These are phyloP conservation scores for Ustilago loliicola DNA, from an alignment of 1,284 basidiomycete genomes.

Conservation along the genomic window DNA sequence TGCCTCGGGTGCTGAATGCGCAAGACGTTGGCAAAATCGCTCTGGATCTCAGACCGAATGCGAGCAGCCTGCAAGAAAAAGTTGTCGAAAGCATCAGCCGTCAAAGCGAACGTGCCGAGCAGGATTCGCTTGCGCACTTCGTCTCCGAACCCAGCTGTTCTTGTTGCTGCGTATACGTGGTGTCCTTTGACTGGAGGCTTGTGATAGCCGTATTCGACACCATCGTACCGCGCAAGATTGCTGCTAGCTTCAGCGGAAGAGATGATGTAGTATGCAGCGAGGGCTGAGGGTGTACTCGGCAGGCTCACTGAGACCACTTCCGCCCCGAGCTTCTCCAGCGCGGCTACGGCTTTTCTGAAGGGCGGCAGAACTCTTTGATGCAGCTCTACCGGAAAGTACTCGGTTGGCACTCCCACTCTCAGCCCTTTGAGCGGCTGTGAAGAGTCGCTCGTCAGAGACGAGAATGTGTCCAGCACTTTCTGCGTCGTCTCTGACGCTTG, in stretches of 20 bases:
- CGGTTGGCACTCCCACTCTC: constrained; percentile 79
- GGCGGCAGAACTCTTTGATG: constrained; percentile 74
- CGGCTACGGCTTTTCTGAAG: constrained; percentile 74
- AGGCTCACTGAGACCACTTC: constrained; percentile 81
- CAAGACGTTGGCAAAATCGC: constrained; percentile 83
- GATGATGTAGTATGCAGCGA: constrained; percentile 95
- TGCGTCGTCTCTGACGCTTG: constrained; percentile 16
- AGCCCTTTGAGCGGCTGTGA: constrained; percentile 72
- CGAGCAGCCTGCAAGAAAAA: constrained; percentile 93
- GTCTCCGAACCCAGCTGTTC: constrained; percentile 79
- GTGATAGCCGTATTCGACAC: constrained; percentile 76
- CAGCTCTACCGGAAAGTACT: constrained; percentile 85
- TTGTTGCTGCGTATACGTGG: constrained; percentile 62
- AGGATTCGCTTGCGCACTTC: constrained; percentile 90
- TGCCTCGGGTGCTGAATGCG: constrained; percentile 71
- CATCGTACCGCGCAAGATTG: constrained; percentile 91
- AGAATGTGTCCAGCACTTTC: constrained; percentile 9
- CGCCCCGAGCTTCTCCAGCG: constrained; percentile 78
- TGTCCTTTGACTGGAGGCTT: constrained; percentile 14
- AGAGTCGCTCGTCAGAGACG: not conserved
- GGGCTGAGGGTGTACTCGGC: constrained; percentile 81
- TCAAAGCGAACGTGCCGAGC: constrained; percentile 91
- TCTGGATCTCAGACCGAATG: constrained; percentile 79
- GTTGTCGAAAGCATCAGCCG: constrained; percentile 93
- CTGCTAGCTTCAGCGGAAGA: constrained; percentile 94